phyloP scores from a whole-genome alignment of 176 grass and related monocot species.

The Carex pumila region DNA sequence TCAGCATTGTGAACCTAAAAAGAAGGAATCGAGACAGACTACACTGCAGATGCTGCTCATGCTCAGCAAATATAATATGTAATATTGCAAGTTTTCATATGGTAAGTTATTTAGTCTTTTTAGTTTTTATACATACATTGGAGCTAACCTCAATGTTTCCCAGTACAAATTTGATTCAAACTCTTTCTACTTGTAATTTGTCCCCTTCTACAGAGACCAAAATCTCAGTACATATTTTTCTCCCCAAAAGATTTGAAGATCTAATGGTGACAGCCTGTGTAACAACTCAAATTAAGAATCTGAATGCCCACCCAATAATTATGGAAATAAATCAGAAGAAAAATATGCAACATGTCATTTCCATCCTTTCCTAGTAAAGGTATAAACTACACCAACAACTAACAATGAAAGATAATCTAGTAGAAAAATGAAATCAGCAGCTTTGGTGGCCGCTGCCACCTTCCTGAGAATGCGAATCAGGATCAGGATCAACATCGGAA shows the following conservation, averaged over 20 bases:
- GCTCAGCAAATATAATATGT: not conserved
- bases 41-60: no score
- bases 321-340: not conserved
- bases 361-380: not conserved
- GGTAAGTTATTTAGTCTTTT: not conserved
- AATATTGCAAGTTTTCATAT: not conserved
- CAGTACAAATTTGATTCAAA: not conserved
- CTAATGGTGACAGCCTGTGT: not conserved
- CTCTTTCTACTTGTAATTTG: not conserved
- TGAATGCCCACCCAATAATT: not conserved
- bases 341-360: not conserved
- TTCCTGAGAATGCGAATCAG: not conserved
- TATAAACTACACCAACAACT: not conserved
- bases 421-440: not conserved
- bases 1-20: no score
- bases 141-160: not conserved
- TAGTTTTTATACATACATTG: not conserved
- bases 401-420: not conserved
- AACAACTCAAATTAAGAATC: not conserved
- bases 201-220: not conserved
- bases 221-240: not conserved
- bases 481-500: not conserved
- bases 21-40: no score
- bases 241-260: not conserved
- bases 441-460: not conserved